phyloP scores from a whole-genome alignment of 805 yeast genomes.

The Kluyveromyces nonfermentans region DNA sequence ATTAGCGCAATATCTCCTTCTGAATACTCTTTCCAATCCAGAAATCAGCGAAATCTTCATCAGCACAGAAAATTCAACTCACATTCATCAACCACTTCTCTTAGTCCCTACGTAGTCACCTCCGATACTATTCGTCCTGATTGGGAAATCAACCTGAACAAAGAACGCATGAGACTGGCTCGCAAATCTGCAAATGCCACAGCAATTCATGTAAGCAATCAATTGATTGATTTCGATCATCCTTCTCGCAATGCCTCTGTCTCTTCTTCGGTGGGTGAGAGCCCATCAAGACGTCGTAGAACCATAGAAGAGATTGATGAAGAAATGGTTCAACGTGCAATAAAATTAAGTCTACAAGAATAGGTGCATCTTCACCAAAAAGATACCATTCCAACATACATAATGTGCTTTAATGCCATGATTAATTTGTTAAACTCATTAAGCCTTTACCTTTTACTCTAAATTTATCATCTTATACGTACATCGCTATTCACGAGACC shows the following conservation, averaged over 20 bases:
- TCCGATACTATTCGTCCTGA: slow-evolving; percentile 84
- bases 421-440: neutral
- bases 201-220: slow-evolving; percentile 82
- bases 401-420: no score
- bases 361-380: no score
- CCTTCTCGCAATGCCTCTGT: slow-evolving; percentile 16
- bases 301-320: slow-evolving; percentile 44
- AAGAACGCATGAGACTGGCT: slow-evolving; percentile 70
- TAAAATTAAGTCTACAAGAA: slow-evolving; percentile 65
- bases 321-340: slow-evolving; percentile 77
- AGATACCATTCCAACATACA: no score
- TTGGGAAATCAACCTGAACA: slow-evolving; percentile 69
- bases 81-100: slow-evolving; percentile 53
- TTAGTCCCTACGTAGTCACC: slow-evolving; percentile 61
- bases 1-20: slow-evolving; percentile 46
- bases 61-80: slow-evolving; percentile 15
- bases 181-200: slow-evolving; percentile 89
- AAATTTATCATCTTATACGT: neutral
- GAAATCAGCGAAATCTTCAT: slow-evolving; percentile 6
- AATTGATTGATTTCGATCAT: slow-evolving; percentile 37
- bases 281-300: slow-evolving; percentile 8
- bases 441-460: no score
- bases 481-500: slow-evolving; percentile 1
- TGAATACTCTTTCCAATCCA: slow-evolving; percentile 18
- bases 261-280: slow-evolving; percentile 8